A percentile compares a stretch with the other conserved stretches of the same genome.
phyloP scores from a whole-genome alignment of 768 basidiomycete species.

The Strobilomyces confusus region DNA sequence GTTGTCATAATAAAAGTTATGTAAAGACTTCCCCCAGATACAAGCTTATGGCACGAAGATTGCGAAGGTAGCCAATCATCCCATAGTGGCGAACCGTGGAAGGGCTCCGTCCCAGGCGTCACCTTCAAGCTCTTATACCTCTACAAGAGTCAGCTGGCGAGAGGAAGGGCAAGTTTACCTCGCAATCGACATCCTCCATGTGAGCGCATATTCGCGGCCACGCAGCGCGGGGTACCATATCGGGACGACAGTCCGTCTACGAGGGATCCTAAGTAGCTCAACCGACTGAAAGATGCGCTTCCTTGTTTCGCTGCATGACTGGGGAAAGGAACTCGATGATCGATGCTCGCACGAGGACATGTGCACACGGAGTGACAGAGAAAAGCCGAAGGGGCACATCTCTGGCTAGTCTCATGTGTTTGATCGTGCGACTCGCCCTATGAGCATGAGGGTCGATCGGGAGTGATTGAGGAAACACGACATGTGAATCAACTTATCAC shows the following conservation, averaged over 20 bases:
- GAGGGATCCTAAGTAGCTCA: slow-evolving; percentile 6
- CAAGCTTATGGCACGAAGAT: slow-evolving; percentile 2
- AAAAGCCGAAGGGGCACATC: background rate
- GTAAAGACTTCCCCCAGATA: slow-evolving; percentile 29
- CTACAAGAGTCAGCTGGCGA: background rate
- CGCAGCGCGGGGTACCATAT: slow-evolving; percentile 13
- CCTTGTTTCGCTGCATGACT: slow-evolving; percentile 11
- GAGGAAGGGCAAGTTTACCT: background rate
- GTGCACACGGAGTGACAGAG: slow-evolving; percentile 13
- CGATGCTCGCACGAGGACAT: slow-evolving; percentile 4
- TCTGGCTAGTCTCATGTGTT: slow-evolving; percentile 8
- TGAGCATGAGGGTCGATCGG: slow-evolving; percentile 6
- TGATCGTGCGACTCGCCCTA: background rate
- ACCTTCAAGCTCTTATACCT: slow-evolving; percentile 17
- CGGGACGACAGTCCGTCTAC: slow-evolving; percentile 3
- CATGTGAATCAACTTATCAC: slow-evolving; percentile 12
- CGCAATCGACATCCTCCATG: slow-evolving; percentile 6
- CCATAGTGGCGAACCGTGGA: slow-evolving; percentile 10
- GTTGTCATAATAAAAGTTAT: slow-evolving; percentile 59
- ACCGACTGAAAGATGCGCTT: background rate
- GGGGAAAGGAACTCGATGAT: slow-evolving; percentile 1
- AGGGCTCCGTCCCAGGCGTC: background rate
- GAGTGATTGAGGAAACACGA: background rate
- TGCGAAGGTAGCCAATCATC: background rate
- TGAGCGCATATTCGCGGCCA: background rate